A percentile compares a stretch with the other conserved stretches of the same genome.
Evolutionary conservation across 2,329 filamentous ascomycete genomes (phyloP).

Genomic region (Aspergillus udagawae): DNA sequence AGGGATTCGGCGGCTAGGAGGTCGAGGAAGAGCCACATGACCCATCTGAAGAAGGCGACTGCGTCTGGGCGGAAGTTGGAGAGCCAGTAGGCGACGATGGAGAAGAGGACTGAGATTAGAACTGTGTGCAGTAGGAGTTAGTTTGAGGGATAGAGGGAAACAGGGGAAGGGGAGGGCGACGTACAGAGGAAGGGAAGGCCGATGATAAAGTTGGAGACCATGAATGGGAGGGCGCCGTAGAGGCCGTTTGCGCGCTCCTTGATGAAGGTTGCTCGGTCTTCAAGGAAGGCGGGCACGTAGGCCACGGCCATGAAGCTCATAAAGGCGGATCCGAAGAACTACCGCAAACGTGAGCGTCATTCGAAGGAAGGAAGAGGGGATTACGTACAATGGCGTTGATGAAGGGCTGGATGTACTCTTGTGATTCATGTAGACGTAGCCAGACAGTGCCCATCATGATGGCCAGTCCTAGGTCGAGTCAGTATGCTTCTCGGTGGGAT

Average conservation of each 20-base stretch:
- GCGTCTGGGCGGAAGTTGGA: slow-evolving; percentile 66
- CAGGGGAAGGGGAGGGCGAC: slow-evolving; percentile 8
- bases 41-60: slow-evolving; percentile 68
- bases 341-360: not conserved
- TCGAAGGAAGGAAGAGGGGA: not conserved
- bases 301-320: slow-evolving; percentile 81
- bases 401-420: slow-evolving; percentile 73
- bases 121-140: slow-evolving; percentile 41
- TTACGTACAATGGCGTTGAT: slow-evolving; percentile 67
- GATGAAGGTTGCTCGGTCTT: slow-evolving; percentile 67
- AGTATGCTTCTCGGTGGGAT: not conserved
- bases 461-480: slow-evolving; percentile 55
- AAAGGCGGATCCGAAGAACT: slow-evolving; percentile 68
- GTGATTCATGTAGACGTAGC: slow-evolving; percentile 64
- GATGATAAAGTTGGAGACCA: slow-evolving; percentile 76
- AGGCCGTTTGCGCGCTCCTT: slow-evolving; percentile 81
- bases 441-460: slow-evolving; percentile 89
- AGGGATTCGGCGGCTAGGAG: slow-evolving; percentile 77
- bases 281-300: slow-evolving; percentile 78
- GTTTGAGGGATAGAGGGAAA: not conserved
- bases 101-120: slow-evolving; percentile 71
- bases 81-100: slow-evolving; percentile 73
- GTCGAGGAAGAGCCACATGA: slow-evolving; percentile 82
- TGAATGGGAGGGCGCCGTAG: slow-evolving; percentile 68
- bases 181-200: slow-evolving; percentile 72